phyloP scores from a whole-genome alignment of 176 grass and related monocot genomes.

The Lolium multiflorum region DNA sequence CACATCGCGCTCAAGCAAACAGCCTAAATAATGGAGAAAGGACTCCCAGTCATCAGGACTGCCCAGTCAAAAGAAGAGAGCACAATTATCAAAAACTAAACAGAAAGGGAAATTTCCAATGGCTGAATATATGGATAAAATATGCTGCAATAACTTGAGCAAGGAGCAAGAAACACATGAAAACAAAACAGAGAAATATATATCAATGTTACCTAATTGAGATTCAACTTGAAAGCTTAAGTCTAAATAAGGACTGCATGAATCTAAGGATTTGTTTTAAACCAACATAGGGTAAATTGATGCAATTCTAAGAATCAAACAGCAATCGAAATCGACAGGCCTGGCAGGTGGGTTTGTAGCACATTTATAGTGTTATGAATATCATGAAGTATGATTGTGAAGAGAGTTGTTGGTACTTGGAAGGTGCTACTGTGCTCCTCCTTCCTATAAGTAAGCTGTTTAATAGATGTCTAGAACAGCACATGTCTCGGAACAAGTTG shows the following conservation, averaged over 20 bases:
- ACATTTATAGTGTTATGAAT: conserved; percentile 14
- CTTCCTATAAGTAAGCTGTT: conserved; percentile 12
- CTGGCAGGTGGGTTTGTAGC: not conserved
- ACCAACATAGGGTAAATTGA: conserved; percentile 19
- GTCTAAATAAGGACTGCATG: not conserved
- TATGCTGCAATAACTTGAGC: conserved; percentile 27
- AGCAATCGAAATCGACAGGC: not conserved
- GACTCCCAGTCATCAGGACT: conserved; percentile 99
- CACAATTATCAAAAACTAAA: conserved; percentile 60
- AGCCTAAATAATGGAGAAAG: conserved; percentile 96
- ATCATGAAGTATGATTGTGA: conserved; percentile 9
- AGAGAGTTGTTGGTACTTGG: conserved; percentile 13
- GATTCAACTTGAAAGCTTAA: conserved; percentile 5
- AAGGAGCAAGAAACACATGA: not conserved
- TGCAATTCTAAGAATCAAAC: not conserved
- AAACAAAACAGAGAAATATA: conserved; percentile 23
- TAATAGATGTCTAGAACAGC: not conserved
- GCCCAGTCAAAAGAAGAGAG: conserved; percentile 61
- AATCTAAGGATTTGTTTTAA: conserved; percentile 20
- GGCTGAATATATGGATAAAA: conserved; percentile 22
- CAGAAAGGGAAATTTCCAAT: conserved; percentile 11
- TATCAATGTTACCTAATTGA: not conserved
- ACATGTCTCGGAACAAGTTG: conserved; percentile 2
- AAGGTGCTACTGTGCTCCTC: not conserved
- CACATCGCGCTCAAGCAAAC: conserved; percentile 82